These are phyloP conservation scores for Pestalotiopsis fici DNA, from an alignment of 2,329 filamentous ascomycete genomes.

Conservation along the genomic window DNA sequence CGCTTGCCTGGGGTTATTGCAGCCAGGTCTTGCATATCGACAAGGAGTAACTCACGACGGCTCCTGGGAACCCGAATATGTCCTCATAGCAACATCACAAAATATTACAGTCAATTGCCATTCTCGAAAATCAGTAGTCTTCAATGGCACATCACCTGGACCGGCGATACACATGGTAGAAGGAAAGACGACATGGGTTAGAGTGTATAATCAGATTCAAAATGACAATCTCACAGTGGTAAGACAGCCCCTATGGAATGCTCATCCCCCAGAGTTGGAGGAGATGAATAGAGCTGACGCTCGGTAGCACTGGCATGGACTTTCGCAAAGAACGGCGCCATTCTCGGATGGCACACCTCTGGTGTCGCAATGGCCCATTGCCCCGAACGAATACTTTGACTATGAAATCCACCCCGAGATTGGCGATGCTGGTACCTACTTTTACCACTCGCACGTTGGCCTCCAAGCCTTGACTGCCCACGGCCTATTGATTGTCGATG, in stretches of 20 bases:
- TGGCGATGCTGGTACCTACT: slow-evolving; percentile 63
- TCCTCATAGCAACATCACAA: slow-evolving; percentile 28
- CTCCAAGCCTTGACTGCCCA: slow-evolving; percentile 61
- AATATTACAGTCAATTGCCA: slow-evolving; percentile 47
- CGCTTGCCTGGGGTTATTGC: not conserved
- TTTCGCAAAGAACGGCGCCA: slow-evolving; percentile 58
- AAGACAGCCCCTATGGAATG: slow-evolving; percentile 8
- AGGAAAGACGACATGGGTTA: slow-evolving; percentile 54
- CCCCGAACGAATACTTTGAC: slow-evolving; percentile 63
- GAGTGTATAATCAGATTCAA: slow-evolving; percentile 58
- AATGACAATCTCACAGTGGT: slow-evolving; percentile 56
- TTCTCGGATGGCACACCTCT: slow-evolving; percentile 65
- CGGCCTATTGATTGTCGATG: slow-evolving; percentile 61
- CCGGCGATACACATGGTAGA: slow-evolving; percentile 48
- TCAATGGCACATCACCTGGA: slow-evolving; percentile 56
- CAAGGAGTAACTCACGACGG: slow-evolving; percentile 21
- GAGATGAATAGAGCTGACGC: not conserved
- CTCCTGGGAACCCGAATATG: slow-evolving; percentile 30
- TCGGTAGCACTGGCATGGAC: slow-evolving; percentile 66
- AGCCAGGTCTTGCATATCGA: not conserved
- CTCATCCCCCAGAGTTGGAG: no score
- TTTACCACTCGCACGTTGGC: slow-evolving; percentile 68
- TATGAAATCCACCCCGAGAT: slow-evolving; percentile 59
- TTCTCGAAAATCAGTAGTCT: slow-evolving; percentile 44
- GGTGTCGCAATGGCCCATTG: slow-evolving; percentile 67